phyloP scores from a whole-genome alignment of 768 basidiomycete genomes.

The Termitomyces bulborhizus region DNA sequence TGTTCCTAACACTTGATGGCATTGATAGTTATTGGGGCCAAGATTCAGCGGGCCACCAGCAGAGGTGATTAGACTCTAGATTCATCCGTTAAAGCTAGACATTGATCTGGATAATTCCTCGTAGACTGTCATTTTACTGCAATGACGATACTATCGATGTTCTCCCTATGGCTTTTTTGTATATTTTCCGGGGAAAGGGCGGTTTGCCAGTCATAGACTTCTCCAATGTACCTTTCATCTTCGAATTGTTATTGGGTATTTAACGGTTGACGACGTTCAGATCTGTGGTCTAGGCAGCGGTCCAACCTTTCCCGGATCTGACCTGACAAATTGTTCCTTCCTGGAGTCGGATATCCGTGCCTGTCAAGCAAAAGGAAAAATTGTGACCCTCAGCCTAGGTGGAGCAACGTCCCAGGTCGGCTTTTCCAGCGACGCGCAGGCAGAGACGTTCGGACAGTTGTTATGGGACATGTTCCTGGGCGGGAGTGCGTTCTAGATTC shows the following conservation, averaged over 20 bases:
- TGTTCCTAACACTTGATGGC: not conserved
- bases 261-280: constrained; percentile 21
- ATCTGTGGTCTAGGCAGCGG: constrained; percentile 44
- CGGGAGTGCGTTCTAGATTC: constrained; percentile 20
- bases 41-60: constrained; percentile 30
- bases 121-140: constrained; percentile 52
- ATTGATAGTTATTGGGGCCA: constrained; percentile 35
- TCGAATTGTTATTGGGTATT: not conserved
- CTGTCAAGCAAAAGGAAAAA: constrained; percentile 60
- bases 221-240: constrained; percentile 39
- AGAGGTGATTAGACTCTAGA: constrained; percentile 19
- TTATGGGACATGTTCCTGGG: constrained; percentile 70
- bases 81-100: not conserved
- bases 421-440: constrained; percentile 50
- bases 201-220: constrained; percentile 55
- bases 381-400: constrained; percentile 47
- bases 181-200: constrained; percentile 55
- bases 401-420: constrained; percentile 53
- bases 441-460: constrained; percentile 45
- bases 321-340: constrained; percentile 59
- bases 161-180: constrained; percentile 56
- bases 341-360: constrained; percentile 54
- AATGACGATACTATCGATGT: constrained; percentile 57
- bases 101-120: not conserved
- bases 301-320: constrained; percentile 49